Conservation (phyloP, 805 yeast species). For the Saturnispora silvae region DNA sequence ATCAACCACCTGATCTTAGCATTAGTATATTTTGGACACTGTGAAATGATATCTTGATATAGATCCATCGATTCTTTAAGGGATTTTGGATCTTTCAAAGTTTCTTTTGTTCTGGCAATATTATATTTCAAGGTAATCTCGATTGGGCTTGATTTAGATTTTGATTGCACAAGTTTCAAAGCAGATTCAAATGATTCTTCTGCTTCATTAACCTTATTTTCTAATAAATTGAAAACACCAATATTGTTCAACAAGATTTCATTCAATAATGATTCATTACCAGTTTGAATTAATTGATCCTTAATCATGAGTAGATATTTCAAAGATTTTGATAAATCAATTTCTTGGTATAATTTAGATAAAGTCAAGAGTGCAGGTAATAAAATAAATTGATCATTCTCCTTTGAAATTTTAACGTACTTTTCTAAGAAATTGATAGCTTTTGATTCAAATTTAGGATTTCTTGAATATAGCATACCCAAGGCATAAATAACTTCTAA, state of each 20-base stretch:
- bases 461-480: constrained; percentile 63
- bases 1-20: constrained; percentile 67
- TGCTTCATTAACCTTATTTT: constrained; percentile 35
- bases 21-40: constrained; percentile 60
- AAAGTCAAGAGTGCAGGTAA: constrained; percentile 59
- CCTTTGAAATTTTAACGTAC: constrained; percentile 53
- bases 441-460: constrained; percentile 27
- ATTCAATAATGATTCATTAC: constrained; percentile 37
- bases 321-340: constrained; percentile 57
- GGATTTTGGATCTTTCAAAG: constrained; percentile 21
- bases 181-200: constrained; percentile 36
- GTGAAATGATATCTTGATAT: constrained; percentile 47
- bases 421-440: constrained; percentile 60
- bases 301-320: constrained; percentile 36
- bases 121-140: constrained; percentile 53
- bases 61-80: constrained; percentile 23
- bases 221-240: constrained; percentile 71
- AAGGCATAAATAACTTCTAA: constrained; percentile 66
- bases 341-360: constrained; percentile 58
- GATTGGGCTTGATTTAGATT: constrained; percentile 11
- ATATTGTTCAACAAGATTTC: constrained; percentile 66
- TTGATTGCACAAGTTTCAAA: constrained; percentile 28
- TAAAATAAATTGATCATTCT: constrained; percentile 46
- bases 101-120: constrained; percentile 55
- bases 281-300: constrained; percentile 35